Evolutionary conservation across 352 stramenopile genomes (phyloP).

Genomic region (Phytophthora pistaciae): DNA sequence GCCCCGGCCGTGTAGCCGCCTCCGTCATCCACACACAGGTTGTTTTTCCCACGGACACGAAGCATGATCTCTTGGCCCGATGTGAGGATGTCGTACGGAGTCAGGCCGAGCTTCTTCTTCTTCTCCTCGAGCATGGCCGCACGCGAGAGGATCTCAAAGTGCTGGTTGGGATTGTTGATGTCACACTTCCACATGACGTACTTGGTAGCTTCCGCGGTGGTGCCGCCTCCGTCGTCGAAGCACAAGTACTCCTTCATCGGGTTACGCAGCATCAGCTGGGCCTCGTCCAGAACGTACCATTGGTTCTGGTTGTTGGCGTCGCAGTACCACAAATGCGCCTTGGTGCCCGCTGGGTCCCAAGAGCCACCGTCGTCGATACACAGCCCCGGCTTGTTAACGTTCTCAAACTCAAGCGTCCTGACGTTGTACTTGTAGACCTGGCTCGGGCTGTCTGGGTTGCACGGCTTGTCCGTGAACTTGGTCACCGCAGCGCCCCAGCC

Average conservation of each 20-base stretch:
- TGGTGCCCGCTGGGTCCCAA: not conserved
- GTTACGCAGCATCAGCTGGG: constrained; percentile 40
- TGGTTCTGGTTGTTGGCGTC: constrained; percentile 34
- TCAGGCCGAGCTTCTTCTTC: constrained; percentile 3
- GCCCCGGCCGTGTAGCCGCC: constrained; percentile 27
- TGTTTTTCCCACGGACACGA: constrained; percentile 5
- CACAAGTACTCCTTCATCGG: constrained; percentile 32
- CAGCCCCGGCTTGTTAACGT: constrained; percentile 3
- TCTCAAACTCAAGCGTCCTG: not conserved
- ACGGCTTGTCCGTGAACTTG: not conserved
- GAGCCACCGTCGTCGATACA: constrained; percentile 27
- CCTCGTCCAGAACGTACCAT: constrained; percentile 31
- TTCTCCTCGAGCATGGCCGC: constrained; percentile 13
- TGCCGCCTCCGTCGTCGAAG: constrained; percentile 42
- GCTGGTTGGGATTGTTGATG: constrained; percentile 32
- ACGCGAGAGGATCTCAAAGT: constrained; percentile 10
- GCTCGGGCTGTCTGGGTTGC: not conserved
- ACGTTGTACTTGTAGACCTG: not conserved
- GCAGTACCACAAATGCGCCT: constrained; percentile 23
- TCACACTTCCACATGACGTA: constrained; percentile 37
- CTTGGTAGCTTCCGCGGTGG: constrained; percentile 24
- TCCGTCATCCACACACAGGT: constrained; percentile 43
- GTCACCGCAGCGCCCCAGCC: not conserved
- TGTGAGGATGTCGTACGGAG: not conserved
- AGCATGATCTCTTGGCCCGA: not conserved